Percentiles rank a stretch among this genome's conserved stretches.
Evolutionary conservation across 768 basidiomycete species (phyloP).

Genomic region (Auricularia auricula-judae): DNA sequence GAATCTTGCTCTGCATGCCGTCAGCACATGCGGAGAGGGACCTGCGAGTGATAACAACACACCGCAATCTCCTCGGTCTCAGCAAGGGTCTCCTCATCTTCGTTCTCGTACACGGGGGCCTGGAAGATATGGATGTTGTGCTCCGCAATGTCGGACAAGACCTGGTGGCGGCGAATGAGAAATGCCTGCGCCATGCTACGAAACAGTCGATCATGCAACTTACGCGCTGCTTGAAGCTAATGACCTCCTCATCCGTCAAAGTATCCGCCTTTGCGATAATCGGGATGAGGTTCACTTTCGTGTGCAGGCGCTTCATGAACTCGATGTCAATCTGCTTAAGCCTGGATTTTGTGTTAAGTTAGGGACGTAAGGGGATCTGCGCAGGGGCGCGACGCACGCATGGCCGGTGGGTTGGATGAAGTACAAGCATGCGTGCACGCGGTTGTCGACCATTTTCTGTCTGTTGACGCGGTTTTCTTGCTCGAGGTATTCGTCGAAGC

Average conservation of each 20-base stretch:
- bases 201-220: conserved; percentile 12
- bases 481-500: conserved; percentile 95
- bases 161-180: conserved; percentile 31
- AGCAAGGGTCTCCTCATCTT: conserved; percentile 95
- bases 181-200: neutral
- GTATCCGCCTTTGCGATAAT: conserved; percentile 98
- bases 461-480: conserved; percentile 99
- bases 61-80: conserved; percentile 91
- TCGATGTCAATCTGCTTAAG: conserved; percentile 98
- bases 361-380: conserved; percentile 1
- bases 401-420: conserved; percentile 99
- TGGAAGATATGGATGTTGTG: conserved; percentile 98
- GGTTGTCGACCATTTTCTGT: conserved; percentile 87
- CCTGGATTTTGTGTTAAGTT: conserved; percentile 27
- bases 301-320: conserved; percentile 96
- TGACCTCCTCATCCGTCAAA: conserved; percentile 90
- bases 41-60: neutral
- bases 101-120: conserved; percentile 93
- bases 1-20: conserved; percentile 67
- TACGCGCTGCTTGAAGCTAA: conserved; percentile 87
- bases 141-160: conserved; percentile 84
- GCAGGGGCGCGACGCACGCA: conserved; percentile 50
- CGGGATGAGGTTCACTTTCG: conserved; percentile 96
- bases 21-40: neutral
- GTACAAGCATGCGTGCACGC: conserved; percentile 97